phyloP scores from a whole-genome alignment of 192 early-diverging fungal species.

The Obelidium mucronatum region DNA sequence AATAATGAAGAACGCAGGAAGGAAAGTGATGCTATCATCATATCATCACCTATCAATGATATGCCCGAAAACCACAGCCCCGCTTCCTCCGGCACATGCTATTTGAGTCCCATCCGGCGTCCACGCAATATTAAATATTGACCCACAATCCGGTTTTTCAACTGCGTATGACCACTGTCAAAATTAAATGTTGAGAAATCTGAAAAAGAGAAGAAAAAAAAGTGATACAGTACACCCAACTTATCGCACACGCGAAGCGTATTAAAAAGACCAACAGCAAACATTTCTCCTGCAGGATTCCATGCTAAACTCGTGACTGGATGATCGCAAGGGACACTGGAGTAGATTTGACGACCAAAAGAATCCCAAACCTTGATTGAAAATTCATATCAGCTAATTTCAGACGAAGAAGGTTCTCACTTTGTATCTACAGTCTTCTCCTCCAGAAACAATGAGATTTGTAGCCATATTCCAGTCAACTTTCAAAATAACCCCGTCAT shows the following conservation, averaged over 20 bases:
- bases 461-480: conserved; percentile 66
- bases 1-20: not conserved
- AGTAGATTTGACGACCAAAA: conserved; percentile 62
- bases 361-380: conserved; percentile 61
- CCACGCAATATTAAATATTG: conserved; percentile 65
- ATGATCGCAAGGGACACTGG: conserved; percentile 55
- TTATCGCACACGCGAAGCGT: conserved; percentile 62
- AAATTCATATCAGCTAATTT: conserved; percentile 9
- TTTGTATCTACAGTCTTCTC: conserved; percentile 69
- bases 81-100: conserved; percentile 61
- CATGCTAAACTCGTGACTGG: conserved; percentile 64
- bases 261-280: conserved; percentile 66
- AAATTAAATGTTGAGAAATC: too few relatives aligned
- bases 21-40: not conserved
- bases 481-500: conserved; percentile 63
- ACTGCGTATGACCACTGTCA: conserved; percentile 63
- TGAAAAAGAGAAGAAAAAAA: conserved; percentile 6
- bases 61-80: conserved; percentile 63
- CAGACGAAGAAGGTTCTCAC: conserved; percentile 20
- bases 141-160: conserved; percentile 57
- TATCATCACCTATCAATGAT: conserved; percentile 52
- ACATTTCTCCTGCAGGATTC: conserved; percentile 65
- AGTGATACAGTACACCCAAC: conserved; percentile 49
- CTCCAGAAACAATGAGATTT: conserved; percentile 62
- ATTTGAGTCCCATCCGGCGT: conserved; percentile 67